Evolutionary conservation across 2,329 filamentous ascomycete genomes (phyloP), one percentile per base, ranked within the genome.

Genomic region (Pestalotiopsis sp.): DNA sequence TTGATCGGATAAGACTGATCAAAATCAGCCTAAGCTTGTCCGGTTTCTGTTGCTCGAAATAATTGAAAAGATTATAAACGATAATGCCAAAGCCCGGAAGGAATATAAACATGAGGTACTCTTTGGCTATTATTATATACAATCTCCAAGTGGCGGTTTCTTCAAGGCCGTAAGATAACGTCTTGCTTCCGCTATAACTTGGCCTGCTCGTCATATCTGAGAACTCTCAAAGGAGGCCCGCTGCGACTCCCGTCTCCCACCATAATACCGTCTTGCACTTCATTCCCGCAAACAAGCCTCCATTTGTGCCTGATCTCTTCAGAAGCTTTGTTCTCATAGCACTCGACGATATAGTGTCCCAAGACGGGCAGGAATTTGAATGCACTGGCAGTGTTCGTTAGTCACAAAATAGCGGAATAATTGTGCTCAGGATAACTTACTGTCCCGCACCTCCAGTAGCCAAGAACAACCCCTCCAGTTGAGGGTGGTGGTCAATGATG

Each of bases 331-430:
- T 48, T 63, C 60, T 63, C 60, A 48, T 24, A 63, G n/a, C 60
- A 63, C 5, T 63, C 60, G 20, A 30, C 35, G 60, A 63, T 63
- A 48, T 63, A 63, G 2, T 48, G 35, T 3, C 60, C 60, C 20
- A 63, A 52, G 20, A 63, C 60, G 11, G 60, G 60, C 13, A 63
- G 60, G 22, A 63, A 63, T 14, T 63, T 63, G 40, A 63, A 63
- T 11, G 38, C 60, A 48, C 60, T 48, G 35, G 22, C 7, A n/a
- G 6, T 14, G 26, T 20, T n/a, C 11, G 10, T 26, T 63, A 17
- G 26, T 14, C 5, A 44, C 14, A n/a, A 26, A 20, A 52, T 48
- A 17, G 11, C 3, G 14, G 35, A 14, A 40, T 17, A 4, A 7
- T 10, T 20, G 1, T 35, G 35, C 5, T 22, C 30, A n/a, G 24